These are phyloP conservation scores for Phlebiopsis gigantea DNA, from an alignment of 768 basidiomycete genomes.

Conservation along the genomic window DNA sequence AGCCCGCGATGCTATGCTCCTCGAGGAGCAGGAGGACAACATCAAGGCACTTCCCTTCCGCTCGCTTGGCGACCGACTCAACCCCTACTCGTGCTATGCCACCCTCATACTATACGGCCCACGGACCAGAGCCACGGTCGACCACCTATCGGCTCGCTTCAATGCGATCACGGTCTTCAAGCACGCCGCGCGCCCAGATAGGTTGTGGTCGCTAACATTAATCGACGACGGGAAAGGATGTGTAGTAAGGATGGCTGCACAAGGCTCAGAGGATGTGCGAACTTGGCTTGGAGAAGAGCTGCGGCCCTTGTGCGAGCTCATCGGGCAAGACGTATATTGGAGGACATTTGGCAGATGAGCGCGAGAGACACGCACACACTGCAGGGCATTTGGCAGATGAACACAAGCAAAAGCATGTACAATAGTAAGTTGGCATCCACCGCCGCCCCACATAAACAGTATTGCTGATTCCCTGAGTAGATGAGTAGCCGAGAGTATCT, in stretches of 20 bases:
- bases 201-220: constrained; percentile 80
- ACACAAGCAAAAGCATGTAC: too few species aligned
- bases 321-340: constrained; percentile 63
- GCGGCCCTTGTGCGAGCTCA: constrained; percentile 39
- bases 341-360: constrained; percentile 50
- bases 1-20: constrained; percentile 71
- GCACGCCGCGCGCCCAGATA: constrained; percentile 40
- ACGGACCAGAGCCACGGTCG: constrained; percentile 40
- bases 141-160: constrained; percentile 44
- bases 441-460: too few species aligned
- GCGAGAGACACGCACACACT: too few species aligned
- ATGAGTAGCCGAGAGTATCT: too few species aligned
- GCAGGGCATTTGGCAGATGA: too few species aligned
- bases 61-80: constrained; percentile 53
- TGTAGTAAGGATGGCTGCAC: constrained; percentile 70
- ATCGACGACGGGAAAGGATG: constrained; percentile 43
- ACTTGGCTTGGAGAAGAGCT: constrained; percentile 61
- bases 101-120: constrained; percentile 80
- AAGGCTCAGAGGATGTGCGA: constrained; percentile 71
- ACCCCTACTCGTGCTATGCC: constrained; percentile 88
- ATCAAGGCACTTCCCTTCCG: constrained; percentile 31
- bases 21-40: constrained; percentile 42
- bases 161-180: constrained; percentile 59
- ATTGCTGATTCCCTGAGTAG: too few species aligned
- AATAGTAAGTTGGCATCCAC: too few species aligned